Percentiles rank a stretch among this genome's conserved stretches.
Conservation (phyloP, 176 grass and related monocot genomes). For the Chloris gayana region DNA sequence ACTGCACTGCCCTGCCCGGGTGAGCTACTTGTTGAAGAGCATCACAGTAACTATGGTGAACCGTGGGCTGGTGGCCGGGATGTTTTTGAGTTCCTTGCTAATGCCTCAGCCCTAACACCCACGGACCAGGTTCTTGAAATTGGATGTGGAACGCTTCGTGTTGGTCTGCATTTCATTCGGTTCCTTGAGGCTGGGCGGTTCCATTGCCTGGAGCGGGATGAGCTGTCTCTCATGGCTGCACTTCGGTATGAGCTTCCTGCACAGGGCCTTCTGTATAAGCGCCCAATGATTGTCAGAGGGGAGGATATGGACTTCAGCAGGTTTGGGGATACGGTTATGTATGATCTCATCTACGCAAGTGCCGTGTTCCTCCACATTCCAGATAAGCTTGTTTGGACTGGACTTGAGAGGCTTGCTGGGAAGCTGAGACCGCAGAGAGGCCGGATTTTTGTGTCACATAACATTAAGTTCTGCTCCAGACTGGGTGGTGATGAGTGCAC, state of each 20-base stretch:
- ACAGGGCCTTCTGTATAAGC: constrained; percentile 80
- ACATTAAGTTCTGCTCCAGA: constrained; percentile 90
- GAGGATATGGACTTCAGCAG: constrained; percentile 88
- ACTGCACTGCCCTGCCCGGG: constrained; percentile 70
- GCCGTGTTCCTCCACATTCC: constrained; percentile 86
- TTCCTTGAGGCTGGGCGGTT: constrained; percentile 72
- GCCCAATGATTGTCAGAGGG: constrained; percentile 73
- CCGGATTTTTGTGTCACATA: constrained; percentile 89
- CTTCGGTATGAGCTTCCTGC: constrained; percentile 79
- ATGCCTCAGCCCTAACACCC: constrained; percentile 47
- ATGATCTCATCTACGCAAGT: constrained; percentile 94
- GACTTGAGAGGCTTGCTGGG: constrained; percentile 67
- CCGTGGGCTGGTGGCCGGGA: constrained; percentile 88
- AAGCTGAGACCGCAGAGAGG: constrained; percentile 77
- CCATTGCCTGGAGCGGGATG: constrained; percentile 93
- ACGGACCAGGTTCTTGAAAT: constrained; percentile 78
- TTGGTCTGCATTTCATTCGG: constrained; percentile 88
- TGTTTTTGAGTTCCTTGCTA: constrained; percentile 84
- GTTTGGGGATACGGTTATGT: constrained; percentile 70
- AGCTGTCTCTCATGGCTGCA: constrained; percentile 84
- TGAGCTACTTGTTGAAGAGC: constrained; percentile 92
- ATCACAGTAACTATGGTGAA: constrained; percentile 97
- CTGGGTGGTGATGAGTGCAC: constrained; percentile 74
- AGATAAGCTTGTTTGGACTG: constrained; percentile 83
- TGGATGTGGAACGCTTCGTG: constrained; percentile 90